These are phyloP conservation scores for Clarireedia homoeocarpa DNA, from an alignment of 2,329 filamentous ascomycete species.

Conservation along the genomic window DNA sequence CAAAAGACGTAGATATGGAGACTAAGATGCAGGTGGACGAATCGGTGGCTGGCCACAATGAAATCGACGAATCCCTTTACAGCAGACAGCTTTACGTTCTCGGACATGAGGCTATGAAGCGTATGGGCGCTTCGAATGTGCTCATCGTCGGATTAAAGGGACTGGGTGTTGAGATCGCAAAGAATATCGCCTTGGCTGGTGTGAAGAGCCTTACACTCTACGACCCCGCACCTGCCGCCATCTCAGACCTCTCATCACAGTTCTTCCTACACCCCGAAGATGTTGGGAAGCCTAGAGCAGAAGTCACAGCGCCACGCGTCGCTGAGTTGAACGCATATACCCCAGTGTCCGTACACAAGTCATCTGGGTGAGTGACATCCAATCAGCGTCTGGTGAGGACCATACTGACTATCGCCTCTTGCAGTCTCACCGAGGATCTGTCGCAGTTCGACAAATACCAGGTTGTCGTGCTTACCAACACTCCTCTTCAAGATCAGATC, in stretches of 20 bases:
- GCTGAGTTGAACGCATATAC: conserved; percentile 96
- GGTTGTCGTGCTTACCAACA: conserved; percentile 83
- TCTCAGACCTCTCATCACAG: conserved; percentile 89
- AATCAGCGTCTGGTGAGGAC: neutral
- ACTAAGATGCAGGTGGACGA: conserved; percentile 60
- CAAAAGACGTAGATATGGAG: conserved; percentile 53
- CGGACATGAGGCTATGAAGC: conserved; percentile 87
- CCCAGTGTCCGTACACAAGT: conserved; percentile 70
- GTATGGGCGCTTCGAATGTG: conserved; percentile 94
- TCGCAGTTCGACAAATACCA: conserved; percentile 85
- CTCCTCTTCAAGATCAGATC: conserved; percentile 71
- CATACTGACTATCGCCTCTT: conserved; percentile 21
- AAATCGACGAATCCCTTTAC: conserved; percentile 68
- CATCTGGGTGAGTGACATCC: conserved; percentile 37
- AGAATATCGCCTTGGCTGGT: conserved; percentile 95
- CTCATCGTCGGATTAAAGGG: conserved; percentile 88
- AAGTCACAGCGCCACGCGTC: conserved; percentile 79
- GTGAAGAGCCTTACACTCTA: conserved; percentile 95
- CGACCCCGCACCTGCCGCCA: conserved; percentile 76
- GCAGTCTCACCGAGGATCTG: conserved; percentile 66
- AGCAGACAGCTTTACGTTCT: conserved; percentile 66
- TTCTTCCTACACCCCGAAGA: conserved; percentile 90
- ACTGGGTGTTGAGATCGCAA: conserved; percentile 94
- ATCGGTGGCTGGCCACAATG: conserved; percentile 44
- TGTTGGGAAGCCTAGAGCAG: conserved; percentile 84